Base-by-base conservation (phyloP, 805 yeast species). In the Zygosaccharomyces gambellarensis region DNA sequence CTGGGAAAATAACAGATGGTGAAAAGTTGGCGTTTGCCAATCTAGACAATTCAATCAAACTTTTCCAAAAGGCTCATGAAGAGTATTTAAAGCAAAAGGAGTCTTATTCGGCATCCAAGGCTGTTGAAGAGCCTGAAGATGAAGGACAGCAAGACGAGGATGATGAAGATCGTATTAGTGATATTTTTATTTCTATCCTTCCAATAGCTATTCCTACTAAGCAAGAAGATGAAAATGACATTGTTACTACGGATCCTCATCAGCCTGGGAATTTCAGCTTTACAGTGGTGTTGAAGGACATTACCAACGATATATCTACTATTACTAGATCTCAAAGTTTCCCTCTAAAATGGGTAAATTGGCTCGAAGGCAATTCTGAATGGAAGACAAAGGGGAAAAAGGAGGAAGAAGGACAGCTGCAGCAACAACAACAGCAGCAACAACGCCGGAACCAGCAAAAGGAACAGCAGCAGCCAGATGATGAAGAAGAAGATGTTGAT, bases 21-120 rank as follows among this genome's bases (percentile, higher is more conserved):
- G 95, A 87, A 60, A 92, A 94, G 65, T 77, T 94, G 51, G 85
- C 95, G 36, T 76, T 80, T 59, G 98, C 97, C 3, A 90, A 89
- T 62, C 75, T 92, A 58, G 96, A 89, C 28, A 80, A 82, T 47
- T 81, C 83, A n/a, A 76, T 83, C 46, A 79, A 72, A 70, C 69
- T 63, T 49, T 71, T 65, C 56, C 65, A 57, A 47, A 60, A 63
- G 50, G 56, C 61, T 47, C 69, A 55, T 55, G 69, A 59, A 34
- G 67, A 51, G 45, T 57, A 60, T 3, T 48, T 59, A 53, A 63
- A 62, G 47, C 58, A 64, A 38, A 59, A 60, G 27, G 48, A 54
- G 46, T 34, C 23, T 14, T 17, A 25, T 12, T 40, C 31, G 11
- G 25, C 14, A 9, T 6, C 29, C 5, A 34, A 25, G 9, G 28